Percentiles rank a stretch among this genome's conserved stretches.
These are phyloP conservation scores for Bipolaris zeicola DNA, from an alignment of 2,329 filamentous ascomycete species.

Conservation along the genomic window DNA sequence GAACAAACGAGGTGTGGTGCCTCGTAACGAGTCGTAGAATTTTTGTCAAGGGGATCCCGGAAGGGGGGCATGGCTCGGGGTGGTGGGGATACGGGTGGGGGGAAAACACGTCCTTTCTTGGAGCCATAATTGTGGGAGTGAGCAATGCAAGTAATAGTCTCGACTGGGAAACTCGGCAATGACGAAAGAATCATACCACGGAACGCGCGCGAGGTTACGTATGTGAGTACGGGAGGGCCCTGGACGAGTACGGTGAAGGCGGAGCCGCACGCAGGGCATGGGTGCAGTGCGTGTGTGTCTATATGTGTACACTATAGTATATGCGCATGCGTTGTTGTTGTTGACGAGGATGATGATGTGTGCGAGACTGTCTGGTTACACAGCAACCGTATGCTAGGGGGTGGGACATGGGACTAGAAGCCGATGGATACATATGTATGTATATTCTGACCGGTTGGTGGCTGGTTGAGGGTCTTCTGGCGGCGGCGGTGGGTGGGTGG, in stretches of 20 bases:
- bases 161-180: conserved; percentile 3
- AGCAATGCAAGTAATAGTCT: conserved; percentile 3
- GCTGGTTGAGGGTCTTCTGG: not conserved
- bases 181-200: conserved; percentile 9
- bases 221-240: too few species aligned
- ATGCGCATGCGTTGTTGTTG: too few species aligned
- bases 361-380: not conserved
- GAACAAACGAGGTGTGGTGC: conserved; percentile 17
- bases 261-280: too few species aligned
- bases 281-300: too few species aligned
- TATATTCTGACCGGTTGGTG: conserved; percentile 11
- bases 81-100: not conserved
- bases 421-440: not conserved
- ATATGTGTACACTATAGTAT: too few species aligned
- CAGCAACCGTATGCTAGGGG: conserved; percentile 1
- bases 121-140: not conserved
- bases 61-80: not conserved
- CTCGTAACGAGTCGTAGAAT: conserved; percentile 16
- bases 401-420: not conserved
- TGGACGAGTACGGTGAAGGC: too few species aligned
- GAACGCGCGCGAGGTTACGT: too few species aligned
- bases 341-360: too few species aligned
- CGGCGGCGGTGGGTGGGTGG: not conserved
- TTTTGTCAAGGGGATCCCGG: conserved; percentile 3
- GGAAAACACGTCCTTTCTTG: not conserved